Base-by-base conservation (phyloP, 2,329 filamentous ascomycete genomes). In the Fusarium lyarnte region DNA sequence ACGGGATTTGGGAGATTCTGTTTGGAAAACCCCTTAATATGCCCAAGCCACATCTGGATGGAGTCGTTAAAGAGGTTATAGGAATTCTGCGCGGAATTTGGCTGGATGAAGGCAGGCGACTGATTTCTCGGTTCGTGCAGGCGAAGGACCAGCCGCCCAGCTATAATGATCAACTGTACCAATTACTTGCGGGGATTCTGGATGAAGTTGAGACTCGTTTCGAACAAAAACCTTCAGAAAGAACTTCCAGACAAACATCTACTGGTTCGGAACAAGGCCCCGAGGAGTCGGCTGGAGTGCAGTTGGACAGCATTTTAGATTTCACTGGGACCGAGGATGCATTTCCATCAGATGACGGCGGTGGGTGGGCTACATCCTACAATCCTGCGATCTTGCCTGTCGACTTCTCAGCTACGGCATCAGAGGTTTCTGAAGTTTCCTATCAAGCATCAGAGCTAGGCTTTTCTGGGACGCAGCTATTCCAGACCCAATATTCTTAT, bases 211-310 rank as follows among this genome's bases (percentile, higher is more conserved):
- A 51, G n/a, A n/a, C n/a, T 8, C 46, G 46, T n/a, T 51, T 51
- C 3, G 46, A 35, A 3, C 4, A 14, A 14, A 10, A 19, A 4
- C n/a, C n/a, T 14, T 8, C n/a, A 0, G 16, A 14, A 2, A 51
- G 19, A 12, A 12, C 8, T 4, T 49, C 46, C 7, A 4, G 46
- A 0, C 33, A 23, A 14, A 2, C 16, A 14, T 14, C 11, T 9
- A 3, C 19, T 33, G 1, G 12, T 8, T 49, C 16, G 9, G 29
- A 49, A 6, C 11, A 0, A 1, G 9, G 11, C 16, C 46, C n/a
- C 1, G 46, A 33, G 46, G 29, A 19, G 2, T 23, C n/a, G 17
- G 2, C 8, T 17, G 46, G 46, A 23, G 46, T 23, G 16, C 46
- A 14, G 8, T 7, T 23, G 16, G n/a, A 33, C 12, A 2, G n/a